phyloP scores from a whole-genome alignment of 352 stramenopile genomes.

The Phytopythium aichiense region DNA sequence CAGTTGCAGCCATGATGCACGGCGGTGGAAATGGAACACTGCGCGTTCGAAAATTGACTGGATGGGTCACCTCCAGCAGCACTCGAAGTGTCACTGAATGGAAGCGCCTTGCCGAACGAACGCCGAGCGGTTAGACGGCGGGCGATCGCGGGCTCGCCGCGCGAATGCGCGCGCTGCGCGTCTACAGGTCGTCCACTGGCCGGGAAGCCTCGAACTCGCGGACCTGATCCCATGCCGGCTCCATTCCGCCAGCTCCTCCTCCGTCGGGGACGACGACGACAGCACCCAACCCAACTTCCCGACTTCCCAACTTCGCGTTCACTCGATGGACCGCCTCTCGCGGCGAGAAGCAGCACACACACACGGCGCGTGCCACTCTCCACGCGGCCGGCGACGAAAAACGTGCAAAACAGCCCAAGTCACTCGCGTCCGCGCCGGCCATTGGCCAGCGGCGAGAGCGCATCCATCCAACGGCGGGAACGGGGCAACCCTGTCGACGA shows the following conservation, averaged over 20 bases:
- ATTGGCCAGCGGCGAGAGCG: constrained; percentile 4
- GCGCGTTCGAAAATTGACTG: background rate
- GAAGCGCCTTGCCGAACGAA: background rate
- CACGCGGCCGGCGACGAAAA: background rate
- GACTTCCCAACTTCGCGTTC: background rate
- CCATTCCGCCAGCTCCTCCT: background rate
- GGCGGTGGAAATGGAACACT: no score
- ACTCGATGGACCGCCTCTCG: background rate
- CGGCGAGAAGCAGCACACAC: background rate
- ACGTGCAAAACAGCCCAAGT: background rate
- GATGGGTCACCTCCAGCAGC: background rate
- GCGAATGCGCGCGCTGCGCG: background rate
- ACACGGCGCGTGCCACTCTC: background rate
- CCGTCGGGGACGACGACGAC: background rate
- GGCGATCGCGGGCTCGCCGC: background rate
- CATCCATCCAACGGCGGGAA: constrained; percentile 12
- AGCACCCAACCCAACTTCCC: background rate
- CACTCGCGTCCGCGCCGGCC: background rate
- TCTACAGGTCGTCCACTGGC: background rate
- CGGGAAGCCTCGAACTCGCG: background rate
- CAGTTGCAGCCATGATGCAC: no score
- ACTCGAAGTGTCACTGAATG: no score
- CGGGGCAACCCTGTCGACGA: background rate
- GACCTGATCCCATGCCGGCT: constrained; percentile 3
- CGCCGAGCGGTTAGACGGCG: background rate